Evolutionary conservation across 129 eudicot species (phyloP), one percentile per base, ranked within the genome.

Genomic region (Ambrosia artemisiifolia): DNA sequence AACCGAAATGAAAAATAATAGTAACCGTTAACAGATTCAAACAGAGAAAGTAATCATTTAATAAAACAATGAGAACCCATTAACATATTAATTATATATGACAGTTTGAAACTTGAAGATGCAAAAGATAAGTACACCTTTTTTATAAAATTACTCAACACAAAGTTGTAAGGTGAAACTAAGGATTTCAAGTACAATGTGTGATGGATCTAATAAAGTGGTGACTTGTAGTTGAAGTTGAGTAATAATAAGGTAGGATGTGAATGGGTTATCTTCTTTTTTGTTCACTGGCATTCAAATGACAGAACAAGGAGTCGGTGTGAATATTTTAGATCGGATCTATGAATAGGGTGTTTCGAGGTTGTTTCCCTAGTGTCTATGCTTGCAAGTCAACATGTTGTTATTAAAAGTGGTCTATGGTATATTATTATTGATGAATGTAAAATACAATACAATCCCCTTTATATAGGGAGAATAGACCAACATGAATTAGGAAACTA

Each of bases 191-290:
- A 59, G 62, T 43, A 13, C 40, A 59, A 13, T 33, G 43, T 11
- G 28, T 60, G 42, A 19, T 2, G 11, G 51, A 49, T 12, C 65
- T 48, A 12, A 48, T 48, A 5, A 7, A 73, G 50, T 33, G 78
- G 49, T 47, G 63, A 13, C 78, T 63, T 74, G 78, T 13, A 38
- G 50, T 35, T 74, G 78, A 74, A 51, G 78, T 74, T 49, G 78
- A 71, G 78, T 74, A 63, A 34, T 74, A 63, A 34, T 24, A 24
- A 24, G 53, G 62, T 74, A 6, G 54, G 6, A 63, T 30, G 77
- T 47, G 16, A 16, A 61, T 60, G 56, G 9, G 17, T n/a, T 46
- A 72, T 72, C 1, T 30, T 59, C 11, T 30, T 28, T 59, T 40
- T 59, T 24, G 35, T 56, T 30, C 42, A 5, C 17, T 51, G 44